Evolutionary conservation across 495 filamentous ascomycete genomes (phyloP), one percentile per base, ranked within the genome.

Genomic region (Terfezia claveryi): DNA sequence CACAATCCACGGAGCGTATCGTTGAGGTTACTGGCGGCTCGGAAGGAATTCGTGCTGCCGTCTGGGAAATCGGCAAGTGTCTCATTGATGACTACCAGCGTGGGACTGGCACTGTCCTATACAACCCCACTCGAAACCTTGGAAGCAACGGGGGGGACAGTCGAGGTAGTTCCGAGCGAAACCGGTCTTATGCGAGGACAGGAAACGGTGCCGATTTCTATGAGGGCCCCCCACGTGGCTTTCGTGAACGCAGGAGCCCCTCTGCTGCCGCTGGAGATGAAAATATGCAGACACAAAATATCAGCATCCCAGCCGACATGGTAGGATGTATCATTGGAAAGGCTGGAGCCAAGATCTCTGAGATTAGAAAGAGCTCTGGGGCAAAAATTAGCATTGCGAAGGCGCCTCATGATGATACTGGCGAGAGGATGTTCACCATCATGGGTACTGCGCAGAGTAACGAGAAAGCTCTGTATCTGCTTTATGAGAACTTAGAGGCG

Each of bases 11-110:
- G n/a, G 91, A 98, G 71, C 83, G 91, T 50, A 85, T 98, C 60
- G 92, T 98, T 54, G 92, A 96, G 66, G 83, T 98, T 52, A 83
- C 89, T 67, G 91, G 91, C 62, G 86, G 80, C 8, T 85, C 91
- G 36, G 86, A 91, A 37, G 87, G 91, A 50, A 88, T 98, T 62
- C 85, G 94, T 67, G 85, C 86, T 69, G 92, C 91, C 54, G 73
- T 91, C 46, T 96, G 91, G 92, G 91, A 98, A 66, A 98, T 98
- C 59, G 89, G 87, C 70, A 98, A 96, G 72, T 96, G 92, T 69
- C 75, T 98, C 61, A 82, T 98, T 50, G 91, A 98, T 67, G 91
- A 98, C 68, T 87, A 83, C 82, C 86, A 94, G 69, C 85, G 91
- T 54, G 92, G 92, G 54, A 89, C 85, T 52, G 91, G 91, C 54